Evolutionary conservation across 1,284 basidiomycete genomes (phyloP).

Genomic region (Fomitopsis palustris): DNA sequence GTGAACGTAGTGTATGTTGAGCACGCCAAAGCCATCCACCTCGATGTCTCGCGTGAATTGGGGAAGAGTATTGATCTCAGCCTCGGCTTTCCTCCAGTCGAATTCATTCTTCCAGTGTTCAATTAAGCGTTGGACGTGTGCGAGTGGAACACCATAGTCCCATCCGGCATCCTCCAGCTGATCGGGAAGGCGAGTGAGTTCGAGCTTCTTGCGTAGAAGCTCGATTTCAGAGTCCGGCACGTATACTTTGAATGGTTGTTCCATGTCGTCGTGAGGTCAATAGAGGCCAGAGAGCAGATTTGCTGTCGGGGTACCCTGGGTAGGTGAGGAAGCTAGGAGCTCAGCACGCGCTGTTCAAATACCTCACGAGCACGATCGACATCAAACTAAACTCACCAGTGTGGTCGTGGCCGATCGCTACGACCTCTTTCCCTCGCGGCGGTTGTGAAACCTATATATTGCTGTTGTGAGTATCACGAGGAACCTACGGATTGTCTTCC

Average conservation of each 20-base stretch:
- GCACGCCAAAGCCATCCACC: slow-evolving; percentile 38
- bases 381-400: too few relatives aligned
- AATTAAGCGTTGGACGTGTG: slow-evolving; percentile 40
- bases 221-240: slow-evolving; percentile 36
- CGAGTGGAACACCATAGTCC: slow-evolving; percentile 45
- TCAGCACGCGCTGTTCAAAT: neutral
- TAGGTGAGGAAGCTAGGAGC: neutral
- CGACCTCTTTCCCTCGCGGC: too few relatives aligned
- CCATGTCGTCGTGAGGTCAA: neutral
- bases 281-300: neutral
- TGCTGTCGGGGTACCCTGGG: too few relatives aligned
- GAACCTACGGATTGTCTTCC: too few relatives aligned
- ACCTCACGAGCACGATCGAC: too few relatives aligned
- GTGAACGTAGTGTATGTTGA: slow-evolving; percentile 51
- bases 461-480: too few relatives aligned
- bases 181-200: slow-evolving; percentile 39
- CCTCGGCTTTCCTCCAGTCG: slow-evolving; percentile 45
- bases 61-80: slow-evolving; percentile 40
- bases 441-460: too few relatives aligned
- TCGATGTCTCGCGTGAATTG: slow-evolving; percentile 45
- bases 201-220: slow-evolving; percentile 37
- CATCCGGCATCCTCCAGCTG: slow-evolving; percentile 42
- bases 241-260: slow-evolving; percentile 36
- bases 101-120: slow-evolving; percentile 41
- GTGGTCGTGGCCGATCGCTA: too few relatives aligned